A percentile compares a stretch with the other conserved stretches of the same genome.
phyloP scores from a whole-genome alignment of 495 filamentous ascomycete genomes.

The Xylaria venustula region DNA sequence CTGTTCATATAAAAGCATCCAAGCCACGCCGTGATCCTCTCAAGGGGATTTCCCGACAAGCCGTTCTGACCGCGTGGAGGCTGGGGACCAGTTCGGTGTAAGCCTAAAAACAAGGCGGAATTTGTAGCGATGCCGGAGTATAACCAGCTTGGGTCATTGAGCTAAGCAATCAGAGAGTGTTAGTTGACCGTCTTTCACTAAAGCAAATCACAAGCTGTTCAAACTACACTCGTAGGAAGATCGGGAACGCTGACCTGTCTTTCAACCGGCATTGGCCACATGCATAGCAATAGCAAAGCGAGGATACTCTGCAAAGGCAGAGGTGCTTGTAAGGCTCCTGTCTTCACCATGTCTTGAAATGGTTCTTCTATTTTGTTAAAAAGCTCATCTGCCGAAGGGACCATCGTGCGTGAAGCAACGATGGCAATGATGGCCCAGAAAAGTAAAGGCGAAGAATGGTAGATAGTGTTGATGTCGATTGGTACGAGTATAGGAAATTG shows the following conservation, averaged over 20 bases:
- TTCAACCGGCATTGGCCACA: conserved; percentile 30
- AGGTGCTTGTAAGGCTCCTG: conserved; percentile 19
- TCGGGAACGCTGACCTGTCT: neutral
- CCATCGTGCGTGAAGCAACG: conserved; percentile 11
- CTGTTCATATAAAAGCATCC: conserved; percentile 32
- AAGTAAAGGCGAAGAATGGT: conserved; percentile 26
- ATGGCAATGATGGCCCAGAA: conserved; percentile 34
- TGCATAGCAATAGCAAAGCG: conserved; percentile 30
- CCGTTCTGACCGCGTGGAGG: conserved; percentile 17
- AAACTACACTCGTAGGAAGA: neutral
- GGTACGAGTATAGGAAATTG: conserved; percentile 29
- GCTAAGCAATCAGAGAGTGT: conserved; percentile 8
- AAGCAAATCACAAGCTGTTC: too few species aligned
- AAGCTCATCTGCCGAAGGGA: conserved; percentile 16
- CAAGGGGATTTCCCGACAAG: conserved; percentile 15
- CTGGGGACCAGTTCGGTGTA: conserved; percentile 21
- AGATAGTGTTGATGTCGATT: conserved; percentile 23
- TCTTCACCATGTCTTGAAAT: conserved; percentile 21
- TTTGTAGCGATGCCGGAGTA: conserved; percentile 33
- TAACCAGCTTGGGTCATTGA: conserved; percentile 32
- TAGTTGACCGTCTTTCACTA: neutral
- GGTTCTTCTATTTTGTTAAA: conserved; percentile 22
- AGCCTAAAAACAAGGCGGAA: conserved; percentile 29
- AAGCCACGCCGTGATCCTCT: conserved; percentile 29
- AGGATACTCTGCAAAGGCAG: conserved; percentile 30